Conservation (phyloP, 148 eudicot species). For the Rhododendron vialii region DNA sequence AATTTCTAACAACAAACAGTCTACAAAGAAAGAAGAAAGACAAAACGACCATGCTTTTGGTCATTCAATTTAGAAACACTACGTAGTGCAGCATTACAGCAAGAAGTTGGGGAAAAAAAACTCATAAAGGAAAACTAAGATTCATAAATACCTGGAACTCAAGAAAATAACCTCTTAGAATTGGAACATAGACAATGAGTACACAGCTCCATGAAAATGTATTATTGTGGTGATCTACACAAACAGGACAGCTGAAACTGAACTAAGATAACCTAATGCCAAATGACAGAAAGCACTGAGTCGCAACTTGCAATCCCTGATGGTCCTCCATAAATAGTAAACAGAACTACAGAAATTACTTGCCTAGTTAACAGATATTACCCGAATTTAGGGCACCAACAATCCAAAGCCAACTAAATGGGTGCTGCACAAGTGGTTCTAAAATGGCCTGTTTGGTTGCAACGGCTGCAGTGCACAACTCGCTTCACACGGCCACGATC, state of each 20-base stretch:
- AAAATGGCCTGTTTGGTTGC: conserved; percentile 70
- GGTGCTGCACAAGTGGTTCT: conserved; percentile 61
- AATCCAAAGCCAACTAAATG: conserved; percentile 9
- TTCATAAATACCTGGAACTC: neutral
- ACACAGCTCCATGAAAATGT: neutral
- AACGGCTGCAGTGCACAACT: conserved; percentile 64
- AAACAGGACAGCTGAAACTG: neutral
- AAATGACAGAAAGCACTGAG: neutral
- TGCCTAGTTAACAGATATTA: neutral
- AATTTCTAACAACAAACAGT: neutral
- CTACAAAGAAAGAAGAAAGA: neutral
- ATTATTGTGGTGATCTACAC: neutral
- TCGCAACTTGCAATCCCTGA: neutral
- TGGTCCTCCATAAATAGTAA: neutral
- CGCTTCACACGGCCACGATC: conserved; percentile 52
- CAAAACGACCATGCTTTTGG: neutral
- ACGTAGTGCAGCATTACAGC: neutral
- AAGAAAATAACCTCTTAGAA: neutral
- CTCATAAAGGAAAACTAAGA: neutral
- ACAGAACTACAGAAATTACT: neutral
- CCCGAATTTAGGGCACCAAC: neutral
- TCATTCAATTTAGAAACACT: neutral
- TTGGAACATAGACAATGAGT: neutral
- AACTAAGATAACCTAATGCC: conserved; percentile 5
- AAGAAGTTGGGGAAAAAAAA: neutral